Evolutionary conservation across 2,329 filamentous ascomycete genomes (phyloP), one percentile per base, ranked within the genome.

Genomic region (Aureobasidium sp.): DNA sequence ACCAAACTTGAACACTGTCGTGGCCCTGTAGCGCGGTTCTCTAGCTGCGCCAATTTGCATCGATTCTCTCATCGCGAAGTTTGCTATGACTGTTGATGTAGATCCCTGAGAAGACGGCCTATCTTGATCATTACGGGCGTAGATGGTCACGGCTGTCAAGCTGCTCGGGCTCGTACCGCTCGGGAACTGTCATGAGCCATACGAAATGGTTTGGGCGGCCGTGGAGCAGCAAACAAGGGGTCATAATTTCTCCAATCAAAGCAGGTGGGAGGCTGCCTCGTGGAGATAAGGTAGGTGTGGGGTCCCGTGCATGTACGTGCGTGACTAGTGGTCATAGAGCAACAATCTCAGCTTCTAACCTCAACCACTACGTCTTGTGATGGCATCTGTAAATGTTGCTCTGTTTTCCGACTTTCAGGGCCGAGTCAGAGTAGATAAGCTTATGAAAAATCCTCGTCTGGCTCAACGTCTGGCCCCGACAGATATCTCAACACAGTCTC

Each of bases 401-500:
- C 22, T 44, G n/a, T 31, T 17, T 20, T 29, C 29, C 7, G 15
- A 9, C 5, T 37, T 37, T 15, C 12, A 9, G 22, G 39, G 22
- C 39, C 11, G n/a, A 42, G 8, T 44, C 41, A 12, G 14, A 20
- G 6, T 34, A 20, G 20, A 22, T 3, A 11, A 6, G 7, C 25
- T 58, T 31, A 58, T 4, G 55, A 58, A 39, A 58, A 58, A 29
- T 68, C 66, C 45, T 67, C 66, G 15, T 72, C 67, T 36, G 55
- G 65, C 20, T 68, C 67, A 58, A 62, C 66, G 44, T 61, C 63
- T 42, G 73, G 63, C n/a, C 70, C 71, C 0, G 47, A 52, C 20
- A 76, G 68, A 61, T 75, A 76, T 14, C 66, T 66, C 56, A 69
- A 64, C 14, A 75, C 72, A 4, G 66, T 62, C 29, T 71, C 67